Conservation (phyloP, 805 yeast genomes). For the Saccharomyces paradoxus region DNA sequence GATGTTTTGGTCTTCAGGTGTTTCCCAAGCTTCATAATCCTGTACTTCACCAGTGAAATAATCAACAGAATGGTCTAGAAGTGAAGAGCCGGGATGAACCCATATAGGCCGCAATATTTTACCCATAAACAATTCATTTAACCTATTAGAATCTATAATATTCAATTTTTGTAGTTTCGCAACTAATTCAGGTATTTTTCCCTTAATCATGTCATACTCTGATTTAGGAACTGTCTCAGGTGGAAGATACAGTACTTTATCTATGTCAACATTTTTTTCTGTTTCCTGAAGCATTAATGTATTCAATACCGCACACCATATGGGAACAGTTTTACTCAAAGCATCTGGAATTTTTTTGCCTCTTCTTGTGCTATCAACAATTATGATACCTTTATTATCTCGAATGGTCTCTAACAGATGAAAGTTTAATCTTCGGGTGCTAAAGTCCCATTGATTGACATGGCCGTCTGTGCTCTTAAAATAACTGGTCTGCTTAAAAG, state of each 20-base stretch:
- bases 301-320: constrained; percentile 82
- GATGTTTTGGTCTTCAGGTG: constrained; percentile 30
- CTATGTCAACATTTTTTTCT: constrained; percentile 5
- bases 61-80: constrained; percentile 18
- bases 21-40: constrained; percentile 23
- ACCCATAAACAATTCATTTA: constrained; percentile 29
- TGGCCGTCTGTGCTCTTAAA: constrained; percentile 94
- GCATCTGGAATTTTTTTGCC: constrained; percentile 87
- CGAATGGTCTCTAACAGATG: constrained; percentile 51
- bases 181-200: constrained; percentile 43
- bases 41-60: constrained; percentile 27
- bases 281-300: constrained; percentile 37
- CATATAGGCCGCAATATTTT: constrained; percentile 60
- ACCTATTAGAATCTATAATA: constrained; percentile 30
- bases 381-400: constrained; percentile 39
- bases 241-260: constrained; percentile 41
- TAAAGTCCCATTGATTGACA: constrained; percentile 70
- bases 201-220: constrained; percentile 46
- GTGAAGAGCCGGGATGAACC: constrained; percentile 49
- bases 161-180: constrained; percentile 35
- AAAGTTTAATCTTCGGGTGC: constrained; percentile 62
- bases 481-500: constrained; percentile 44
- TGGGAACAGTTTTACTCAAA: constrained; percentile 76
- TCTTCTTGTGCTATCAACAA: constrained; percentile 79
- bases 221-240: constrained; percentile 45